Conservation (phyloP, 208 protist species). For the Naegleria lovaniensis region DNA sequence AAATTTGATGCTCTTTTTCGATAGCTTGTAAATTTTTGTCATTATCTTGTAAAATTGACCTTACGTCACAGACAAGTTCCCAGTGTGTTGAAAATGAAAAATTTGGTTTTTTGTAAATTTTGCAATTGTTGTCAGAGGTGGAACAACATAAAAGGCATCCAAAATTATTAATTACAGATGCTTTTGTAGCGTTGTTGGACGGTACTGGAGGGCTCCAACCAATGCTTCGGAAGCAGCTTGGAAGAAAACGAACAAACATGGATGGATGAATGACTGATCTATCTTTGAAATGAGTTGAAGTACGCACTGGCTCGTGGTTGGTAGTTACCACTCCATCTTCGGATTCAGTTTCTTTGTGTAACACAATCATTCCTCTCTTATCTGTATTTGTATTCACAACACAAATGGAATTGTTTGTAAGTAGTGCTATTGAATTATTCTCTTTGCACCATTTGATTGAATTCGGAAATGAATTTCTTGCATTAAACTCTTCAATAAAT, state of each 20-base stretch:
- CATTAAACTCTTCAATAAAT: background rate
- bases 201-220: background rate
- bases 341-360: background rate
- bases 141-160: background rate
- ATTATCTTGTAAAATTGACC: background rate
- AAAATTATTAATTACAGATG: background rate
- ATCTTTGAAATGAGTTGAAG: background rate
- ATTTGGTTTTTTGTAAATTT: background rate
- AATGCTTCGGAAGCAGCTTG: background rate
- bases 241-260: background rate
- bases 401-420: background rate
- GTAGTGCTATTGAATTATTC: background rate
- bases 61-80: background rate
- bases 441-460: background rate
- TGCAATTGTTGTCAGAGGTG: background rate
- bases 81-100: background rate
- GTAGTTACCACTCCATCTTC: background rate
- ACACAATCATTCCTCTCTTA: background rate
- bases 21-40: background rate
- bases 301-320: background rate
- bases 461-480: background rate
- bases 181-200: background rate
- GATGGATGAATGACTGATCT: background rate
- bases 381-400: background rate
- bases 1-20: background rate